A percentile compares a stretch with the other conserved stretches of the same genome.
Evolutionary conservation across 179 eudicot genomes (phyloP).

Genomic region (Spergularia azorica): DNA sequence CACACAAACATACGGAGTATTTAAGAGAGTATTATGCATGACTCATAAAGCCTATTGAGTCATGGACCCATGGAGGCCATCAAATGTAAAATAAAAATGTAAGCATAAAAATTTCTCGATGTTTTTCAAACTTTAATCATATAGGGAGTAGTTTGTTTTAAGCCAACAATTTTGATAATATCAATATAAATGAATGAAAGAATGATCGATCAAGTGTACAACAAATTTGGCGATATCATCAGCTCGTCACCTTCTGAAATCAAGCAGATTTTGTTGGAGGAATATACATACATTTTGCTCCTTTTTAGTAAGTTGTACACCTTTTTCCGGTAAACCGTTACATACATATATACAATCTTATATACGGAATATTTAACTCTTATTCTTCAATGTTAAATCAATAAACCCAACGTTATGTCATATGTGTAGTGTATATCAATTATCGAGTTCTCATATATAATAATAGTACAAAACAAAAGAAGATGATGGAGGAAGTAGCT

Average conservation of each 20-base stretch:
- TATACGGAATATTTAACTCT: background rate
- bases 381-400: background rate
- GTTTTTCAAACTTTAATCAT: too few relatives aligned
- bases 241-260: conserved; percentile 7
- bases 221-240: conserved; percentile 22
- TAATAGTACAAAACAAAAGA: background rate
- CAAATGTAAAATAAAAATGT: too few relatives aligned
- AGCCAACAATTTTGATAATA: too few relatives aligned
- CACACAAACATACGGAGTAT: too few relatives aligned
- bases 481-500: background rate
- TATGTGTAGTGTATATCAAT: too few relatives aligned
- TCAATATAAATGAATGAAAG: background rate
- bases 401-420: too few relatives aligned
- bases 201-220: conserved; percentile 18
- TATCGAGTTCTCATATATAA: too few relatives aligned
- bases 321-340: background rate
- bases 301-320: conserved; percentile 21
- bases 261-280: conserved; percentile 27
- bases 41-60: too few relatives aligned
- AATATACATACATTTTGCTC: conserved; percentile 22
- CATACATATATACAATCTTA: background rate
- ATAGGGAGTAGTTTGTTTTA: too few relatives aligned
- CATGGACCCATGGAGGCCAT: too few relatives aligned
- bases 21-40: too few relatives aligned
- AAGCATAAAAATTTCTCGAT: too few relatives aligned